phyloP scores from a whole-genome alignment of 352 stramenopile genomes.

The Globisporangium apiculatum region DNA sequence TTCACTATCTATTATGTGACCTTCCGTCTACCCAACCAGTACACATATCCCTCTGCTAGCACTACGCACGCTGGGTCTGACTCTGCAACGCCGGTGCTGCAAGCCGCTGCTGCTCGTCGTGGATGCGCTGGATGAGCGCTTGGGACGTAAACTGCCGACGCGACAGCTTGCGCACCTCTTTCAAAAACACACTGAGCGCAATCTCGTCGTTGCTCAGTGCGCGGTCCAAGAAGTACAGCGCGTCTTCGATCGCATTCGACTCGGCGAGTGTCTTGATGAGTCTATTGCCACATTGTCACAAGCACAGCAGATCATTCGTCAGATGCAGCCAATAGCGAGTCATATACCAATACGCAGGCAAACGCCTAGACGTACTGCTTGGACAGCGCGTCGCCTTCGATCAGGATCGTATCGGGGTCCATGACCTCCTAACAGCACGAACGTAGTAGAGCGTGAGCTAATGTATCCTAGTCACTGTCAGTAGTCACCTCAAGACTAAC shows the following conservation, averaged over 20 bases:
- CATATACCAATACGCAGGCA: not conserved
- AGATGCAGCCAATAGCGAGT: slow-evolving; percentile 1
- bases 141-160: slow-evolving; percentile 89
- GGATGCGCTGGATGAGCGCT: slow-evolving; percentile 85
- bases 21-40: too few species aligned
- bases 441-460: not conserved
- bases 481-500: not conserved
- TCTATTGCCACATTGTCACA: slow-evolving; percentile 18
- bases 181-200: slow-evolving; percentile 76
- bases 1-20: too few species aligned
- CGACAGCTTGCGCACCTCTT: slow-evolving; percentile 86
- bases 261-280: slow-evolving; percentile 78
- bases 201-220: slow-evolving; percentile 85
- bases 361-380: slow-evolving; percentile 60
- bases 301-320: not conserved
- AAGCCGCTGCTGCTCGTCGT: slow-evolving; percentile 64
- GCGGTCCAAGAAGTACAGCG: slow-evolving; percentile 89
- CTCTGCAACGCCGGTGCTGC: slow-evolving; percentile 40
- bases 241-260: slow-evolving; percentile 85
- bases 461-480: not conserved
- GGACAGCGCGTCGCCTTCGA: slow-evolving; percentile 66
- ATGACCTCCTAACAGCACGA: slow-evolving; percentile 38
- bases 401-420: slow-evolving; percentile 71
- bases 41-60: too few species aligned
- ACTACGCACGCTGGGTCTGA: too few species aligned